Conservation (phyloP, 2,329 filamentous ascomycete species). For the Neopestalotiopsis clavispora region DNA sequence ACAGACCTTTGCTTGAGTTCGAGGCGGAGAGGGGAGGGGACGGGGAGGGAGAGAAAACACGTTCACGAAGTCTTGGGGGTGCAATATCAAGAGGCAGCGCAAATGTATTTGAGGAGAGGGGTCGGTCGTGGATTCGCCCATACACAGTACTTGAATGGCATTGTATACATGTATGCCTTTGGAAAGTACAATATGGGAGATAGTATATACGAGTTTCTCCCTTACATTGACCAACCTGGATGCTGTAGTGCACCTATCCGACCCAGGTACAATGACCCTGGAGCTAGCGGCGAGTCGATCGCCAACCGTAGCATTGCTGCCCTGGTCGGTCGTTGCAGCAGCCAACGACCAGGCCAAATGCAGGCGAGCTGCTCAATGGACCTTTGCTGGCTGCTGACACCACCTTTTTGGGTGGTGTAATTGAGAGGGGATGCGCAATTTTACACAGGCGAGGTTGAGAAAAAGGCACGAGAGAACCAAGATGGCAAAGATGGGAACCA, state of each 20-base stretch:
- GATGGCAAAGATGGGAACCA: constrained; percentile 26
- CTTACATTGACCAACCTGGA: background rate
- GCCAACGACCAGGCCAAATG: constrained; percentile 26
- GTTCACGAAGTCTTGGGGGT: background rate
- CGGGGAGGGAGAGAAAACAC: constrained; percentile 17
- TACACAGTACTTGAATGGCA: constrained; percentile 18
- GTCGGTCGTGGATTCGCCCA: constrained; percentile 3
- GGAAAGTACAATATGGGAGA: constrained; percentile 6
- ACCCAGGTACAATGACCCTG: constrained; percentile 21
- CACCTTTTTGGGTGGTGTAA: constrained; percentile 19
- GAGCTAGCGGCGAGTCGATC: constrained; percentile 18
- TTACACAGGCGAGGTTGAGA: constrained; percentile 30
- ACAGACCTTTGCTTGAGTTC: constrained; percentile 8
- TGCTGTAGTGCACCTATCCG: constrained; percentile 18
- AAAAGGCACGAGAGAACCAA: background rate
- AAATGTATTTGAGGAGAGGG: constrained; percentile 29
- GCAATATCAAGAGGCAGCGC: constrained; percentile 24
- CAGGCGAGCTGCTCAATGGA: background rate
- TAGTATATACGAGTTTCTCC: background rate
- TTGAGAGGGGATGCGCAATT: constrained; percentile 29
- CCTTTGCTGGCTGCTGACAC: constrained; percentile 17
- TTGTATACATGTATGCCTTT: background rate
- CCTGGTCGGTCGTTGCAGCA: constrained; percentile 32
- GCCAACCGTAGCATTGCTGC: constrained; percentile 28
- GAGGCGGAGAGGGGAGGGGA: background rate